These are phyloP conservation scores for Inonotus obliquus DNA, from an alignment of 1,284 basidiomycete genomes.

Conservation along the genomic window DNA sequence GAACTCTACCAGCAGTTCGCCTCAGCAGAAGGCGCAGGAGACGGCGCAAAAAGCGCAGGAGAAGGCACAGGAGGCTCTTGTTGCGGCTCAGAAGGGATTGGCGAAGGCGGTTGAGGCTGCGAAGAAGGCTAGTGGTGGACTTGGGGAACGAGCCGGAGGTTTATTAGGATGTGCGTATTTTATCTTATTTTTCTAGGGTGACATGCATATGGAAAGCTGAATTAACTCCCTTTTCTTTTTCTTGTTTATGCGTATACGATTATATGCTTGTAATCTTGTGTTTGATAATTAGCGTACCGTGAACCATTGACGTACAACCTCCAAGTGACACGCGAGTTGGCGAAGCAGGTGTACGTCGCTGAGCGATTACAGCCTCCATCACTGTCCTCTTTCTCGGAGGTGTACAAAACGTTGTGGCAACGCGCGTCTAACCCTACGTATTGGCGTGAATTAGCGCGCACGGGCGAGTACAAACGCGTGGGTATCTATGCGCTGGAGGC, in stretches of 20 bases:
- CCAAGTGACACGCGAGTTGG: conserved; percentile 76
- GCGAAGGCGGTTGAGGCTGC: conserved; percentile 48
- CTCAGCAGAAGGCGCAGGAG: conserved; percentile 20
- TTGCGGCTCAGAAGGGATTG: conserved; percentile 52
- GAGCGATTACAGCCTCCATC: conserved; percentile 85
- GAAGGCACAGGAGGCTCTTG: conserved; percentile 64
- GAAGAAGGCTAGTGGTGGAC: conserved; percentile 52
- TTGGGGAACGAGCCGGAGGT: conserved; percentile 54
- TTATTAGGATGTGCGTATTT: conserved; percentile 60
- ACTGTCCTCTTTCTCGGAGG: conserved; percentile 55
- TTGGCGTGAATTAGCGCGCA: conserved; percentile 65
- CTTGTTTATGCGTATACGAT: too few relatives aligned
- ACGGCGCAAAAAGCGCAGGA: conserved; percentile 40
- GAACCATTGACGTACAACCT: conserved; percentile 83
- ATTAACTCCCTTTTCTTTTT: neutral
- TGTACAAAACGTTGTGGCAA: conserved; percentile 72
- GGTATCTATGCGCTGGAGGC: conserved; percentile 87
- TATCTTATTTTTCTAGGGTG: neutral
- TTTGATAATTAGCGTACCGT: conserved; percentile 59
- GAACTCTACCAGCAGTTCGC: conserved; percentile 14
- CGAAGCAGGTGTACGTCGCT: conserved; percentile 88
- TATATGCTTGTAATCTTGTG: too few relatives aligned
- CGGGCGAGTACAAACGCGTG: conserved; percentile 76
- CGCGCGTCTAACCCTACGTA: conserved; percentile 62
- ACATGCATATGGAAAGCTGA: neutral